Conservation (phyloP, 352 stramenopile species). For the Pythium myriotylum region DNA sequence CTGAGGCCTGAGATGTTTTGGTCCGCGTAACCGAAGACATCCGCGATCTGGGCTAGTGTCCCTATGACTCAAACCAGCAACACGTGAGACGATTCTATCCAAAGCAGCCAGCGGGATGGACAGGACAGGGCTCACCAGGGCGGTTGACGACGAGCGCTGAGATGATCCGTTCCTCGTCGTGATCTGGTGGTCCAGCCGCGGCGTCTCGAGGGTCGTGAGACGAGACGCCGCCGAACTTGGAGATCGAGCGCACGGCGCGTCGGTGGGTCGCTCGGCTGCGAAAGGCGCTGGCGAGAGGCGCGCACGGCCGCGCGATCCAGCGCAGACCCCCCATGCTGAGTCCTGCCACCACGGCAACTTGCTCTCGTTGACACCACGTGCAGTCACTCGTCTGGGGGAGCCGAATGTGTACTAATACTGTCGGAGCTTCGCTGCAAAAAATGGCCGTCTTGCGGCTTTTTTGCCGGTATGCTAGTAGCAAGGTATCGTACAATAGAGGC, state of each 20-base stretch:
- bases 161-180: conserved; percentile 69
- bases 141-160: conserved; percentile 76
- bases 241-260: conserved; percentile 6
- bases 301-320: conserved; percentile 10
- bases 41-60: conserved; percentile 66
- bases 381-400: conserved; percentile 18
- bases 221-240: conserved; percentile 19
- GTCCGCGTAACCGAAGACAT: conserved; percentile 70
- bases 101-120: too few relatives aligned
- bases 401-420: background rate
- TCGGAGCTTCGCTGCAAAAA: conserved; percentile 3
- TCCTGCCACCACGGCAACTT: conserved; percentile 5
- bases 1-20: conserved; percentile 79
- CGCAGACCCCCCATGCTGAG: background rate
- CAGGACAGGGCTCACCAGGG: too few relatives aligned
- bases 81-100: too few relatives aligned
- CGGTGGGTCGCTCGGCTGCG: background rate
- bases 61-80: too few relatives aligned
- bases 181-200: background rate
- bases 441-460: too few relatives aligned
- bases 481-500: conserved; percentile 7
- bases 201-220: conserved; percentile 10
- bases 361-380: background rate
- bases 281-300: background rate
- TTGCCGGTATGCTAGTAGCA: too few relatives aligned